Conservation (phyloP, 345 rosid species). For the Streptanthus diversifolius region DNA sequence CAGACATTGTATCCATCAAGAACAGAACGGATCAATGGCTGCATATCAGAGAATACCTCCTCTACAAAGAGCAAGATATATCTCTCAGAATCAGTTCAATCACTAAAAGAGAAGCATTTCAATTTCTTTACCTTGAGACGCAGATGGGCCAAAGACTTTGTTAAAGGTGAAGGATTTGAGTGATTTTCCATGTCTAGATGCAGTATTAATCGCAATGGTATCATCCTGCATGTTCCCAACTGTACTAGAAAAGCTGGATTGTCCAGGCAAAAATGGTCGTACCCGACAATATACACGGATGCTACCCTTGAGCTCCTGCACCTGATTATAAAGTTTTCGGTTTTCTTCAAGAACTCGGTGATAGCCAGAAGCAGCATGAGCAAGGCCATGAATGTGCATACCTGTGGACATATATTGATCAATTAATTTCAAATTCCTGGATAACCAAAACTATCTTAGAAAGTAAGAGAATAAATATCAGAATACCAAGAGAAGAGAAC, state of each 20-base stretch:
- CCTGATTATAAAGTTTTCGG: slow-evolving; percentile 90
- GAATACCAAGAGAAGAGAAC: slow-evolving; percentile 68
- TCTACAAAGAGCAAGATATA: slow-evolving; percentile 47
- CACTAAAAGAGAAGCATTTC: background rate
- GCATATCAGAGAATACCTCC: slow-evolving; percentile 95
- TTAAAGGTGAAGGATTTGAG: slow-evolving; percentile 74
- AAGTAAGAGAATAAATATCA: background rate
- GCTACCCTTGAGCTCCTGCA: slow-evolving; percentile 97
- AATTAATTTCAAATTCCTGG: background rate
- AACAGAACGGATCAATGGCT: slow-evolving; percentile 91
- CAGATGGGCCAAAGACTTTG: slow-evolving; percentile 90
- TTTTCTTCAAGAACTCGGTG: slow-evolving; percentile 92
- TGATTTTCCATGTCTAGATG: slow-evolving; percentile 79
- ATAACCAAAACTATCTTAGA: background rate
- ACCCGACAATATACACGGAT: slow-evolving; percentile 95
- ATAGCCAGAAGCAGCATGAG: slow-evolving; percentile 94
- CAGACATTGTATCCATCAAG: slow-evolving; percentile 97
- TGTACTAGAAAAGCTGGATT: slow-evolving; percentile 56
- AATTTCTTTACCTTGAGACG: slow-evolving; percentile 63
- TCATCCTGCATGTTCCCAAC: slow-evolving; percentile 76
- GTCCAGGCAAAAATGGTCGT: slow-evolving; percentile 79
- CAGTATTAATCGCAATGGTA: slow-evolving; percentile 55
- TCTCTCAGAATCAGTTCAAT: slow-evolving; percentile 3
- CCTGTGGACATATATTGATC: slow-evolving; percentile 43
- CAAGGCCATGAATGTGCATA: slow-evolving; percentile 76